A percentile compares a stretch with the other conserved stretches of the same genome.
Evolutionary conservation across 1,284 basidiomycete genomes (phyloP).

Genomic region (Cerrena zonata): DNA sequence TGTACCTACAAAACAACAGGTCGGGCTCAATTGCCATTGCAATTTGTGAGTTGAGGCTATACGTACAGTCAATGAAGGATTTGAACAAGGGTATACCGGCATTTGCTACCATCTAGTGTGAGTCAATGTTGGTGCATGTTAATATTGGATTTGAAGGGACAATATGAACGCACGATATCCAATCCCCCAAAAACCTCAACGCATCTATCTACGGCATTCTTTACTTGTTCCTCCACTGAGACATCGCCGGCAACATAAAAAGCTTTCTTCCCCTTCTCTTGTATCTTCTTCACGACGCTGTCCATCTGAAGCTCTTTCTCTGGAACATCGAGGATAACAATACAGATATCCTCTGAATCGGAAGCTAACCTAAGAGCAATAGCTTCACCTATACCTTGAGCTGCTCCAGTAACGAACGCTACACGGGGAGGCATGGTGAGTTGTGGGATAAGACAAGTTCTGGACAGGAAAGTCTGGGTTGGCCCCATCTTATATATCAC

Average conservation of each 20-base stretch:
- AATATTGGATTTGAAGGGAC: neutral
- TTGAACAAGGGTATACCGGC: slow-evolving; percentile 20
- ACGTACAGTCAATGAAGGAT: slow-evolving; percentile 16
- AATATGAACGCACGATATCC: slow-evolving; percentile 7
- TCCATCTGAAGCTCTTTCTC: slow-evolving; percentile 25
- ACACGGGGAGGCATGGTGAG: slow-evolving; percentile 10
- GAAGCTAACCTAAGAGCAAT: slow-evolving; percentile 36
- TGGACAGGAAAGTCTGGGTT: too few relatives aligned
- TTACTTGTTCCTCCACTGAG: slow-evolving; percentile 32
- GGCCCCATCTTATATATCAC: too few relatives aligned
- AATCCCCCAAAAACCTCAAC: slow-evolving; percentile 14
- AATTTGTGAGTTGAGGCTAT: neutral
- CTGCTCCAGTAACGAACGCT: slow-evolving; percentile 35
- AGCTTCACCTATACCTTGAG: slow-evolving; percentile 38
- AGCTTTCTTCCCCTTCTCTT: slow-evolving; percentile 24
- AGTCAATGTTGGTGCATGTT: neutral
- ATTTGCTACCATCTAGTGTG: slow-evolving; percentile 25
- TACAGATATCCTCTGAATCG: slow-evolving; percentile 34
- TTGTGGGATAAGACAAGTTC: neutral
- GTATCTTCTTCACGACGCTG: slow-evolving; percentile 26
- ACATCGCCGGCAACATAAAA: slow-evolving; percentile 31
- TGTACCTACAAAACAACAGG: slow-evolving; percentile 5
- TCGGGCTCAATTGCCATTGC: neutral
- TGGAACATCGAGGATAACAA: slow-evolving; percentile 35
- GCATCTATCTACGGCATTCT: slow-evolving; percentile 25